phyloP scores from a whole-genome alignment of 2,329 filamentous ascomycete genomes.

The Fusarium sp. region DNA sequence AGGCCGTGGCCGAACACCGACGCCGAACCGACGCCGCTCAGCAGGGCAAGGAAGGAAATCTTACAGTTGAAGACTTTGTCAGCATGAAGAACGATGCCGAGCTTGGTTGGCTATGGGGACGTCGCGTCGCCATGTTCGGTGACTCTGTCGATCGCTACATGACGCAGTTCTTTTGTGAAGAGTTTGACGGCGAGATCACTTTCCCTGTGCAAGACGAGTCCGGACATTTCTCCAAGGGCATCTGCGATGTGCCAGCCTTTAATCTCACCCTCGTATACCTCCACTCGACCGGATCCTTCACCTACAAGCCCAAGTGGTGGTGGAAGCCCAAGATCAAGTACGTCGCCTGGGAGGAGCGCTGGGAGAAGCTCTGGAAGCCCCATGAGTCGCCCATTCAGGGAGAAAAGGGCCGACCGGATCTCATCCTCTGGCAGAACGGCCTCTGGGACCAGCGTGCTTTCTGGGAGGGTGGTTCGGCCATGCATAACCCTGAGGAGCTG shows the following conservation, averaged over 20 bases:
- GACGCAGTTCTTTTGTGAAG: slow-evolving; percentile 28
- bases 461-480: slow-evolving; percentile 17
- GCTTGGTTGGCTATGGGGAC: slow-evolving; percentile 30
- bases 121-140: slow-evolving; percentile 30
- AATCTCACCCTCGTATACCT: slow-evolving; percentile 22
- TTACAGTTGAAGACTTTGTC: slow-evolving; percentile 10
- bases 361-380: slow-evolving; percentile 27
- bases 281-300: slow-evolving; percentile 30
- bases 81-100: slow-evolving; percentile 20
- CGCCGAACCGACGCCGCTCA: slow-evolving; percentile 4
- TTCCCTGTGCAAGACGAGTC: slow-evolving; percentile 15
- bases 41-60: not conserved
- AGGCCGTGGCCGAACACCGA: slow-evolving; percentile 21
- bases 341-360: slow-evolving; percentile 26
- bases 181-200: slow-evolving; percentile 10
- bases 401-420: slow-evolving; percentile 16
- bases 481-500: not conserved
- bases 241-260: slow-evolving; percentile 17
- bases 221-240: slow-evolving; percentile 13
- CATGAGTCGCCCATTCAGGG: slow-evolving; percentile 24
- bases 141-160: slow-evolving; percentile 34
- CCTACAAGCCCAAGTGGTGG: slow-evolving; percentile 33
- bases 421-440: slow-evolving; percentile 33
- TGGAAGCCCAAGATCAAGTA: slow-evolving; percentile 32
- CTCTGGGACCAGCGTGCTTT: slow-evolving; percentile 31